phyloP scores from a whole-genome alignment of 2,329 filamentous ascomycete genomes.

The Cadophora luteo-olivacea region DNA sequence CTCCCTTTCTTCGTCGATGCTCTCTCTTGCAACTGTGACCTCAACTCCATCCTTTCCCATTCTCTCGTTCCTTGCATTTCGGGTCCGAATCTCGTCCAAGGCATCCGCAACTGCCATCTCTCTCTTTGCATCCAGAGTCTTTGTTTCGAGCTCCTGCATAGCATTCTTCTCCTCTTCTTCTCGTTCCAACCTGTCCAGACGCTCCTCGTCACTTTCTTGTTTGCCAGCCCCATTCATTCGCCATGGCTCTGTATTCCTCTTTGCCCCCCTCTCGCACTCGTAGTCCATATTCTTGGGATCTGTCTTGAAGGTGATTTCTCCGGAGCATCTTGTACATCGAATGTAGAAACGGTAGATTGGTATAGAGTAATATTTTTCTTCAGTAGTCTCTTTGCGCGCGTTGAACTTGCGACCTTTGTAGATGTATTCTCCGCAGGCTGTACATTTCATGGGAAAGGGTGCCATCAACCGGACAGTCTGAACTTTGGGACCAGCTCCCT shows the following conservation, averaged over 20 bases:
- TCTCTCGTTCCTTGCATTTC: constrained; percentile 87
- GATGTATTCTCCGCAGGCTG: constrained; percentile 76
- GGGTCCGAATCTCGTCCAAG: constrained; percentile 88
- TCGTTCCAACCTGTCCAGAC: constrained; percentile 80
- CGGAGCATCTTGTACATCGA: constrained; percentile 83
- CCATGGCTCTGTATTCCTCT: constrained; percentile 95
- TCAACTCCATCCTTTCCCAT: constrained; percentile 72
- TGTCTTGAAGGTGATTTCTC: constrained; percentile 91
- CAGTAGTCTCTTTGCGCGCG: constrained; percentile 88
- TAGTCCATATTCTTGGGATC: constrained; percentile 97
- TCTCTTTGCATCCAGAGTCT: constrained; percentile 88
- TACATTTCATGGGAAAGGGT: constrained; percentile 82
- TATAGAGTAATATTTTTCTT: constrained; percentile 88
- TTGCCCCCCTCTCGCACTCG: constrained; percentile 76
- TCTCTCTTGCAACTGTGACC: constrained; percentile 57
- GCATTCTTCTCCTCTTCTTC: constrained; percentile 85
- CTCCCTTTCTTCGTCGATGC: constrained; percentile 65
- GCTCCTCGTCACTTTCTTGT: constrained; percentile 86
- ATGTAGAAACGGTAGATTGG: constrained; percentile 92
- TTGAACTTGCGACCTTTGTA: constrained; percentile 97
- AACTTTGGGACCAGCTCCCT: constrained; percentile 77
- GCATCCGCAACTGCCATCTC: constrained; percentile 98
- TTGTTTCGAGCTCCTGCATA: constrained; percentile 94
- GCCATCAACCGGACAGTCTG: constrained; percentile 92
- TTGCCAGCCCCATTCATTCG: constrained; percentile 59